phyloP scores from a whole-genome alignment of 73 alveolate species.

The Breviolum minutum region DNA sequence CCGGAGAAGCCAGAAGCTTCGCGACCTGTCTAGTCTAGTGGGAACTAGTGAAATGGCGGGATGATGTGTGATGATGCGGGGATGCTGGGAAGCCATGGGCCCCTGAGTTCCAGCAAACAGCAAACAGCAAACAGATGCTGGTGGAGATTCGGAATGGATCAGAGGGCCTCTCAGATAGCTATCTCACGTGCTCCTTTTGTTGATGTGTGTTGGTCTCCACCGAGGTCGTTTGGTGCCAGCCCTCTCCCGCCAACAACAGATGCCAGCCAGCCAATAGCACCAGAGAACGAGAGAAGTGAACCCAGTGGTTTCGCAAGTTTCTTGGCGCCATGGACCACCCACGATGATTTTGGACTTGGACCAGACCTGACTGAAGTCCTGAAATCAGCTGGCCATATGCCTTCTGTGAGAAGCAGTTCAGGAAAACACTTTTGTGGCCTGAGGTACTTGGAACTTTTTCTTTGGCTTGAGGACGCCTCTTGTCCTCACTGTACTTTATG shows the following conservation, averaged over 20 bases:
- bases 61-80: too few relatives aligned
- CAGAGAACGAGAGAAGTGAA: neutral
- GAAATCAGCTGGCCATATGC: too few relatives aligned
- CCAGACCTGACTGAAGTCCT: neutral
- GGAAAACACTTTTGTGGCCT: neutral
- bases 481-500: neutral
- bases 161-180: neutral
- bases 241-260: neutral
- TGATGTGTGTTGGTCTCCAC: too few relatives aligned
- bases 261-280: neutral
- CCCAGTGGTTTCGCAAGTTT: neutral
- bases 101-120: too few relatives aligned
- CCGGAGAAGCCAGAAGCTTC: too few relatives aligned
- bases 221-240: neutral
- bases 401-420: neutral
- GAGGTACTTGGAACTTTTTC: constrained; percentile 57
- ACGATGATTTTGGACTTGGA: neutral
- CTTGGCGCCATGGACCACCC: neutral
- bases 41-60: too few relatives aligned
- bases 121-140: too few relatives aligned
- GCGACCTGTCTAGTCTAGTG: too few relatives aligned
- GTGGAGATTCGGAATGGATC: too few relatives aligned
- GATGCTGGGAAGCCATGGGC: too few relatives aligned
- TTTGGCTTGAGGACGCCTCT: constrained; percentile 12
- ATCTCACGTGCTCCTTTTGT: neutral